Base-by-base conservation (phyloP, 2,329 filamentous ascomycete species). In the Diatrype stigma region DNA sequence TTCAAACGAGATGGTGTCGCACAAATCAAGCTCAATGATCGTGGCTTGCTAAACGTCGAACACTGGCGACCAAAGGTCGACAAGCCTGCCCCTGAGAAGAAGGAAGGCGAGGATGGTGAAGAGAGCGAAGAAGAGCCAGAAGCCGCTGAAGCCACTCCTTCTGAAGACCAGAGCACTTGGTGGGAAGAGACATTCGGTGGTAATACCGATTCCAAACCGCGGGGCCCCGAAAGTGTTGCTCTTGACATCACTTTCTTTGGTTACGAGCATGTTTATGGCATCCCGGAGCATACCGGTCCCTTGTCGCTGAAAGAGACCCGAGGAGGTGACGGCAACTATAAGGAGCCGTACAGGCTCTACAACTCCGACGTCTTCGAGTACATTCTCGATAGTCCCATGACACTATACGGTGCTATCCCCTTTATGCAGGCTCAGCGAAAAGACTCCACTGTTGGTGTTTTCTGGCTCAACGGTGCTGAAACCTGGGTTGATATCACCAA, bases 321-420 rank as follows among this genome's bases (percentile, higher is more conserved):
- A 49, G 94, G 93, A 48, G 91, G 91, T 22, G 82, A 90, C 19
- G 90, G 89, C 54, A 89, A 90, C 61, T 90, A 94, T 70, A 77
- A 80, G 10, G 90, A 99, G 56, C 94, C 94, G 0, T 99, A 99
- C 73, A 84, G 94, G 35, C 73, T 99, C 69, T 96, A 96, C 75
- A 99, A 99, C 69, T 82, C 90, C 30, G 94, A 99, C 67, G 94
- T 99, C 11, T 99, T 99, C 62, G 94, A 99, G 73, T 99, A 99
- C 69, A 86, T 96, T 62, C 81, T 96, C 62, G 89, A 97, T 70
- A 97, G 91, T 70, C 92, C 94, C 1, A 99, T 99, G 94, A 97
- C 94, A 1, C 79, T 99, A 2, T 99, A 99, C 64, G 94, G 94
- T n/a, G 78, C 91, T 7, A 97, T 99, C 60, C 94, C 94, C 2